Base-by-base conservation (phyloP, 371 early-diverging fungal genomes). In the Batrachochytrium dendrobatidis region DNA sequence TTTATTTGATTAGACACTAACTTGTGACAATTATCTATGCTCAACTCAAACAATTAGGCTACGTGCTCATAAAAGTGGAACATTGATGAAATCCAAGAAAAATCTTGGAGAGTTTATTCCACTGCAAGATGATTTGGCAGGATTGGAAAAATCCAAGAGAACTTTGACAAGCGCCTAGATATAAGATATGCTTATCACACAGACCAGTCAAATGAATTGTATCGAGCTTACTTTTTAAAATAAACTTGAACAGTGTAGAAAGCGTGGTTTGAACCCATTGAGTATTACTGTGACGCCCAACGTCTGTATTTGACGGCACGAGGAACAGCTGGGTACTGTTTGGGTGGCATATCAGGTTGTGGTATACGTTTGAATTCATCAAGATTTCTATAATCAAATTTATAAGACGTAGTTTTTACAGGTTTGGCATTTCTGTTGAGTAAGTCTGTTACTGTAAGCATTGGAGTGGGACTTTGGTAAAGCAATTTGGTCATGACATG, bases 31-130 rank as follows among this genome's bases (percentile, higher is more conserved):
- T n/a, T n/a, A n/a, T n/a, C n/a, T n/a, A n/a, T 12, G 46, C 3
- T 12, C 46, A 26, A 45, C 3, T 26, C 46, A 3, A 20, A 3
- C 24, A 20, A 26, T 26, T 26, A 45, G 12, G 39, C 39, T 12
- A 39, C 39, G n/a, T 12, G 39, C 39, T 39, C 39, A 39, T 3
- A 45, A 45, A 45, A 26, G 46, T 26, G 46, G 46, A 3, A 12
- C 26, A 3, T 20, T 26, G 24, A 12, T 3, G 6, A 45, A 45
- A 45, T 3, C 46, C 7, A 59, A 53, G 28, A 66, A 58, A 33
- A 54, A 62, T 24, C 34, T 34, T 2, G 69, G 69, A 7, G 65
- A 61, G 18, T 69, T 69, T 34, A 32, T 59, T 3, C 60, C 57
- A 10, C 50, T 66, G 35, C 59, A 63, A 58, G 66, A 45, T 26